Base-by-base conservation (phyloP, 163 green algal genomes). In the Scenedesmus sp. region DNA sequence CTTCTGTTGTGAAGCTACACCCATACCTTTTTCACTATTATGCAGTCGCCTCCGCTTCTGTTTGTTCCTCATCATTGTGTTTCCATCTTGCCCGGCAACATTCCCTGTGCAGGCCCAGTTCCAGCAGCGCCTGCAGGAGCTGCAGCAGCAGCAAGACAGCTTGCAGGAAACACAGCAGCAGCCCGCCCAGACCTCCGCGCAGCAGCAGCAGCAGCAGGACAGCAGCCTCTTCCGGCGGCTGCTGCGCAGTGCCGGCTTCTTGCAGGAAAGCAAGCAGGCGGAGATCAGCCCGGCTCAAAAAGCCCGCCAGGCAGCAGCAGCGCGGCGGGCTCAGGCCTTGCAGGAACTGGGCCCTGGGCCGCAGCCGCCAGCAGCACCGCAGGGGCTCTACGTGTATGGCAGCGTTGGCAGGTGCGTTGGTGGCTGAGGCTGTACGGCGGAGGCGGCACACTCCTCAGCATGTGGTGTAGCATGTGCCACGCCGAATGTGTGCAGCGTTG, bases 141-240 rank as follows among this genome's bases (percentile, higher is more conserved):
- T 86, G 82, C 66, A 93, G 90, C 84, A 94, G 70, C 73, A 95
- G 70, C 73, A 95, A 73, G 77, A 96, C 86, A 20, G 94, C 94
- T 86, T 95, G 70, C 0, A 90, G 81, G 67, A 91, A 93, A 6
- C 90, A 86, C 20, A 91, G 12, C 4, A 91, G 18, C 59, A 82
- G 77, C 26, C 70, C 7, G 2, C 88, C 1, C 57, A 88, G 73
- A 74, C 81, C 9, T 9, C 74, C 46, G 55, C 91, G 84, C 74
- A 93, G 56, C 84, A 89, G 55, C 54, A 93, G 73, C 52, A 87
- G 67, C 74, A 91, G 66, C 46, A 77, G 46, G 56, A 70, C 55
- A 62, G 13, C 81, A 64, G 62, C 52, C 83, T 73, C 64, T 23
- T 81, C 52, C 85, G 70, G 85, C 85, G 59, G 52, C 18, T 90